Evolutionary conservation across 140 eudicot genomes (phyloP), one percentile per base, ranked within the genome.

Genomic region (Erigeron philadelphicus): DNA sequence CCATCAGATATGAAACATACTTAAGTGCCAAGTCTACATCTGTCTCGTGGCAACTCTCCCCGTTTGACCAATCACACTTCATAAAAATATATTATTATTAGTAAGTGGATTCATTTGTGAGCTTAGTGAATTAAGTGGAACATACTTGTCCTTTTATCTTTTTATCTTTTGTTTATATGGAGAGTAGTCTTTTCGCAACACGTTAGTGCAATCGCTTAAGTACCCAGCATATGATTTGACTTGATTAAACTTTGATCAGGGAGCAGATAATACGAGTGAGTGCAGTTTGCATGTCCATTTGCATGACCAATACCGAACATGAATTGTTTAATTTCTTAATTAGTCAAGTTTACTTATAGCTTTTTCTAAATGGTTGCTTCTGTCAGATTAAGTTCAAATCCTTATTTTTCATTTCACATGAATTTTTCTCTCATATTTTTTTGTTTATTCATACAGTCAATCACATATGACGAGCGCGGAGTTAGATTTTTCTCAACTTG

Each of bases 121-220:
- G 44, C 15, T 70, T 75, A 61, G 52, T 44, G 72, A 71, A 49
- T 54, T 38, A 49, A 71, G 85, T 76, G 85, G 79, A 67, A 72
- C 74, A 46, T 74, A 66, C 53, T 76, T 73, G 79, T 57, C 61
- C 54, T 35, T 60, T 72, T 66, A 35, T 35, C 67, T 44, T 59
- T 23, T 75, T 44, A 53, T 18, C 74, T 40, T 81, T 59, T 23
- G 19, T 16, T 18, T 53, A 25, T 78, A 60, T 75, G 77, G 84
- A 70, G 66, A 23, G 69, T 70, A 47, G 66, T 65, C 77, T 64
- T 80, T 80, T 71, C 74, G 6, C 77, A 75, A 61, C 53, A 74
- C 35, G 35, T 13, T 61, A 79, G 74, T 74, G 83, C 17, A 60
- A 62, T 50, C 67, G 52, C 44, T 44, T 9, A 35, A 52, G n/a